These are phyloP conservation scores for Solanum gracilifrons DNA, from an alignment of 257 asterid genomes.

Conservation along the genomic window DNA sequence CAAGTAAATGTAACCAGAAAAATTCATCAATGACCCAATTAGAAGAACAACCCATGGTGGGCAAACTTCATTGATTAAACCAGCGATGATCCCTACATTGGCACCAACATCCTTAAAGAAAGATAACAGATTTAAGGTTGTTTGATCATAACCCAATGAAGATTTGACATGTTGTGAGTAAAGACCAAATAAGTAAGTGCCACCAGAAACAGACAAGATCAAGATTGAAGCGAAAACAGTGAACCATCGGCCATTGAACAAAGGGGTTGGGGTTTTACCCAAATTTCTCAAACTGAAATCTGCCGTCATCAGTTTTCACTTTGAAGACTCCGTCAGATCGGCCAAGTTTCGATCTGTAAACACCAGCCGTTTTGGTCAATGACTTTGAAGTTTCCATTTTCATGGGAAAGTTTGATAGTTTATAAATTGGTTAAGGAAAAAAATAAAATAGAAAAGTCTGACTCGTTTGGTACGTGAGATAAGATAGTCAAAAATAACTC, in stretches of 20 bases:
- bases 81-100: constrained; percentile 58
- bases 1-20: constrained; percentile 68
- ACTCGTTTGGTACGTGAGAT: not conserved
- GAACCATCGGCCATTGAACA: constrained; percentile 60
- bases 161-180: constrained; percentile 40
- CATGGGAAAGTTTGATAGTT: not conserved
- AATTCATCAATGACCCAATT: constrained; percentile 52
- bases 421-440: not conserved
- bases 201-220: constrained; percentile 66
- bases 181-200: constrained; percentile 68
- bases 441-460: not conserved
- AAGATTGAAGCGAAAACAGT: constrained; percentile 55
- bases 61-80: constrained; percentile 60
- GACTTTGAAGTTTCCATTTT: not conserved
- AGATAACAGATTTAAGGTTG: constrained; percentile 53
- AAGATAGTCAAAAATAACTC: not conserved
- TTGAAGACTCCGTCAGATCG: not conserved
- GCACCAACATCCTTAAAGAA: constrained; percentile 66
- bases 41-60: constrained; percentile 82
- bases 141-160: constrained; percentile 58
- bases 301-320: not conserved
- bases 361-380: not conserved
- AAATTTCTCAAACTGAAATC: not conserved
- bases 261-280: not conserved
- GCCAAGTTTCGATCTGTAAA: not conserved